phyloP scores from a whole-genome alignment of 1,139 yeast species.

The Candida sp. region DNA sequence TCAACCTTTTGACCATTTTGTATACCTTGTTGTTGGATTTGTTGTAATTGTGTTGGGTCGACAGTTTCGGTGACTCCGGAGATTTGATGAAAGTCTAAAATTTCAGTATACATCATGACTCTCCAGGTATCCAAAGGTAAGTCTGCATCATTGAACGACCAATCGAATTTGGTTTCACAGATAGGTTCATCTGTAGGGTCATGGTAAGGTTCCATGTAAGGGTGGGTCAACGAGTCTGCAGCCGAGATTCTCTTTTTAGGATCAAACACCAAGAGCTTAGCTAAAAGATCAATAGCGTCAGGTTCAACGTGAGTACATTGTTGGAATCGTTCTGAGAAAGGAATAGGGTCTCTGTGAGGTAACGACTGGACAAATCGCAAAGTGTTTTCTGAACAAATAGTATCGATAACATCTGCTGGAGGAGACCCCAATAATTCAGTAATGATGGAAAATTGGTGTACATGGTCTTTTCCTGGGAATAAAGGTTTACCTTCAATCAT shows the following conservation, averaged over 20 bases:
- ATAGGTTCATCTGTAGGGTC: constrained; percentile 98
- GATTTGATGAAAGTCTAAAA: constrained; percentile 88
- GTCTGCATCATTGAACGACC: constrained; percentile 99
- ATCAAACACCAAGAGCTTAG: constrained; percentile 90
- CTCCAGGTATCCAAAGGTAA: constrained; percentile 98
- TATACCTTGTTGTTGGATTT: constrained; percentile 29
- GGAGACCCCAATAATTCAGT: constrained; percentile 97
- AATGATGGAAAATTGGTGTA: constrained; percentile 94
- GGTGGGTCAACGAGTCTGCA: constrained; percentile 84
- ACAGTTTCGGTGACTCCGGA: constrained; percentile 12
- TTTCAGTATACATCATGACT: constrained; percentile 98
- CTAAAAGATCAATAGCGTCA: constrained; percentile 84
- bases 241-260: constrained; percentile 94
- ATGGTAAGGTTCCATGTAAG: constrained; percentile 95
- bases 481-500: constrained; percentile 99
- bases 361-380: constrained; percentile 89
- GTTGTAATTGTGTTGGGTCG: constrained; percentile 25
- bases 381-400: constrained; percentile 95
- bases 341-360: constrained; percentile 90
- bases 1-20: constrained; percentile 10
- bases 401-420: constrained; percentile 92
- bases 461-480: constrained; percentile 98
- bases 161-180: constrained; percentile 90
- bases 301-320: constrained; percentile 75
- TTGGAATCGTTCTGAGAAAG: constrained; percentile 75